Evolutionary conservation across 345 rosid species (phyloP), one percentile per base, ranked within the genome.

Genomic region (Aethionema arabicum): DNA sequence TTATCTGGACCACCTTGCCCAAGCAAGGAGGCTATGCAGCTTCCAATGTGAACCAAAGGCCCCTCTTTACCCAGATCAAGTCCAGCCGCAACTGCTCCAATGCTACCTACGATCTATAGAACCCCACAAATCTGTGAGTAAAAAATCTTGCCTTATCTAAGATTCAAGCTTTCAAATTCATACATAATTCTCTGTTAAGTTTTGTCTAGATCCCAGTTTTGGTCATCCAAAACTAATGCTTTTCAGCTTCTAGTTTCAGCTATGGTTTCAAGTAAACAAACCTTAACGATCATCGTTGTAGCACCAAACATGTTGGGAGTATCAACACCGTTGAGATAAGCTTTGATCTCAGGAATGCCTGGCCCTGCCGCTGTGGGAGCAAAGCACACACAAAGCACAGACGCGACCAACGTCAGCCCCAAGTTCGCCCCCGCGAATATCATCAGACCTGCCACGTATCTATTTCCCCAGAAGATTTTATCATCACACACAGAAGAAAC

Each of bases 291-390:
- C 76, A 91, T 71, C 9, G 92, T 76, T 15, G 88, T 36, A 27
- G 87, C 86, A 47, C 96, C 98, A 59, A 72, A 91, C 95, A 88
- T 88, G 74, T 86, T 82, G 7, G 96, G 96, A 64, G 92, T 86
- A 67, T 91, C 98, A 9, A 91, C 79, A 4, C 98, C 98, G 77
- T 91, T 91, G 47, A 91, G 96, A 72, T 91, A 91, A 56, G 98
- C 98, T 76, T 91, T 91, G 73, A 91, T 83, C 73, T 91, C 98
- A 35, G 96, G 98, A 31, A 91, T 88, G 10, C 96, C 96, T 21
- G 98, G 95, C 10, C 98, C 98, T 32, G 98, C 96, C 0, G 98
- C 98, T 0, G 98, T 88, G 3, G 98, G 96, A 10, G 98, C 96
- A 60, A 88, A 88, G 37, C 68, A 88, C 11, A 88, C 96, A 57